Evolutionary conservation across 106 monocot genomes (phyloP).

Genomic region (Amphibolis antarctica): DNA sequence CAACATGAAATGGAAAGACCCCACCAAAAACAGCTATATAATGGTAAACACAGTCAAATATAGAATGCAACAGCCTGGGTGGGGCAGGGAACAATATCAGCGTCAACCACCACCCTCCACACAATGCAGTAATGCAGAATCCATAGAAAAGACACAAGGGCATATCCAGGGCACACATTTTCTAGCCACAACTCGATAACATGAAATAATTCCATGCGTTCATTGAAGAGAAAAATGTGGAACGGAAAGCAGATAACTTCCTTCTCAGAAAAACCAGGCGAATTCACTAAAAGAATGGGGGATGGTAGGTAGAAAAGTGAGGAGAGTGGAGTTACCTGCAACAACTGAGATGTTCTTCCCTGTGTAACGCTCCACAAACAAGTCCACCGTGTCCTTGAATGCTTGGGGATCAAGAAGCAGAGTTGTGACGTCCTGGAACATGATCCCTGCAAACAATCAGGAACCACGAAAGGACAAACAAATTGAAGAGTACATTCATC

Average conservation of each 20-base stretch:
- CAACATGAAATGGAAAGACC: not conserved
- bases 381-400: constrained; percentile 57
- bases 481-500: not conserved
- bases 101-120: constrained; percentile 1
- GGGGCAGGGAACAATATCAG: not conserved
- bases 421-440: constrained; percentile 83
- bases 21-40: not conserved
- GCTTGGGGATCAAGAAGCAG: constrained; percentile 49
- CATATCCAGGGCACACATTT: not conserved
- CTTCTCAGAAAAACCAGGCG: no score
- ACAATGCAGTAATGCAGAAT: not conserved
- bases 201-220: not conserved
- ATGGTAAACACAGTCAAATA: not conserved
- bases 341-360: constrained; percentile 54
- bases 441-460: constrained; percentile 33
- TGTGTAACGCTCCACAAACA: constrained; percentile 66
- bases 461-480: not conserved
- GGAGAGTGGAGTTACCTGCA: constrained; percentile 22
- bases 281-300: no score
- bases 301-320: not conserved
- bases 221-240: no score
- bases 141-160: not conserved
- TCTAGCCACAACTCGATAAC: not conserved
- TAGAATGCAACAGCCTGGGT: not conserved
- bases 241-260: no score